Evolutionary conservation across 1,139 yeast species (phyloP).

Genomic region (Debaryomyces robertsiae): DNA sequence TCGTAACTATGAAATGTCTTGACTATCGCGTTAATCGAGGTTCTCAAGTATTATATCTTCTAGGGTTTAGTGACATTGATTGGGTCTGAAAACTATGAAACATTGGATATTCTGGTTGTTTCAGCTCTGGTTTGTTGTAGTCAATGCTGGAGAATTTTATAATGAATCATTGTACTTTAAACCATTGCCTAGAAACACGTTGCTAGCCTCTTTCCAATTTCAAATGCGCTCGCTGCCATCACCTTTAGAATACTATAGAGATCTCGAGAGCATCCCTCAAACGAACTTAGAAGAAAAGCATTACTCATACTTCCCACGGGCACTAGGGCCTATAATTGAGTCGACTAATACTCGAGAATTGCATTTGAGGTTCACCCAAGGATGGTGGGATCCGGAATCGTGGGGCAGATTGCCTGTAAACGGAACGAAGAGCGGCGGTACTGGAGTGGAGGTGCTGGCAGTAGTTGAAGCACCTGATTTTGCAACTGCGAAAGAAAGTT

Average conservation of each 20-base stretch:
- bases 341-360: slow-evolving; percentile 70
- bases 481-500: slow-evolving; percentile 58
- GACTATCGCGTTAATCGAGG: slow-evolving; percentile 3
- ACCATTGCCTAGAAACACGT: slow-evolving; percentile 71
- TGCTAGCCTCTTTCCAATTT: slow-evolving; percentile 71
- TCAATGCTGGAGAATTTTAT: slow-evolving; percentile 29
- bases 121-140: slow-evolving; percentile 1
- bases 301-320: slow-evolving; percentile 76
- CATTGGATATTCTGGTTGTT: slow-evolving; percentile 4
- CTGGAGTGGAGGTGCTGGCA: slow-evolving; percentile 95
- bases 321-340: slow-evolving; percentile 76
- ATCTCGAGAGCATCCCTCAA: slow-evolving; percentile 13
- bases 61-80: neutral
- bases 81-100: slow-evolving; percentile 1
- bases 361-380: slow-evolving; percentile 86
- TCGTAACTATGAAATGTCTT: slow-evolving; percentile 6
- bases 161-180: slow-evolving; percentile 60
- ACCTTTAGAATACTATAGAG: slow-evolving; percentile 33
- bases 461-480: slow-evolving; percentile 65
- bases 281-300: slow-evolving; percentile 34
- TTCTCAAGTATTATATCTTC: no score
- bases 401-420: slow-evolving; percentile 84
- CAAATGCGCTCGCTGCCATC: slow-evolving; percentile 52
- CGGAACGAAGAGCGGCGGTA: slow-evolving; percentile 83
- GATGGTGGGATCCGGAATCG: slow-evolving; percentile 89